phyloP scores from a whole-genome alignment of 2,329 filamentous ascomycete species.

The Claviceps maximensis region DNA sequence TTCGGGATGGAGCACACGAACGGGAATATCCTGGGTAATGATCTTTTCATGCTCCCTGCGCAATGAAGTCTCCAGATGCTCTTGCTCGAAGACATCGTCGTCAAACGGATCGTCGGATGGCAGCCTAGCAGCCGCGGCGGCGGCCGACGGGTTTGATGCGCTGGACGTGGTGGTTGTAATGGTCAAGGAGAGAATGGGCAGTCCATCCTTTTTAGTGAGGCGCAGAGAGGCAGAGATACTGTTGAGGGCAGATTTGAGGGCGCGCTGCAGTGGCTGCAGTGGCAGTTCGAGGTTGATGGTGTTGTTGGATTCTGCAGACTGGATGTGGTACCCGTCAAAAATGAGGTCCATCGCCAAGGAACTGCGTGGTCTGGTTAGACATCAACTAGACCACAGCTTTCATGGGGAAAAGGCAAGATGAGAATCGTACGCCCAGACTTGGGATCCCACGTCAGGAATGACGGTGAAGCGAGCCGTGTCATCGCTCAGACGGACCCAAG shows the following conservation, averaged over 20 bases:
- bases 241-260: slow-evolving; percentile 77
- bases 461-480: slow-evolving; percentile 86
- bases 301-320: slow-evolving; percentile 70
- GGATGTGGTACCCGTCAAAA: slow-evolving; percentile 73
- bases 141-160: slow-evolving; percentile 14
- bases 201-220: slow-evolving; percentile 81
- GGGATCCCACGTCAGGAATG: slow-evolving; percentile 84
- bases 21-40: slow-evolving; percentile 92
- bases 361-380: slow-evolving; percentile 19
- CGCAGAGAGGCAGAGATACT: slow-evolving; percentile 73
- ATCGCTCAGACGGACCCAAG: slow-evolving; percentile 82
- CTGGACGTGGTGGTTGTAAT: slow-evolving; percentile 61
- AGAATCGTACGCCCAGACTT: slow-evolving; percentile 85
- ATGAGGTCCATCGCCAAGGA: slow-evolving; percentile 63
- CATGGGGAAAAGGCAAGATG: slow-evolving; percentile 13
- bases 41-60: slow-evolving; percentile 71
- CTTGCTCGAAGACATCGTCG: slow-evolving; percentile 30
- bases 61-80: slow-evolving; percentile 42
- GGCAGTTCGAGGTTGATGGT: slow-evolving; percentile 95
- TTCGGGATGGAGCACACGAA: slow-evolving; percentile 71
- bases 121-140: slow-evolving; percentile 14
- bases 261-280: slow-evolving; percentile 73
- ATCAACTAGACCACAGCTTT: neutral
- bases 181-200: slow-evolving; percentile 79
- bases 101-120: slow-evolving; percentile 26